Percentiles rank a stretch among this genome's conserved stretches.
phyloP scores from a whole-genome alignment of 2,329 filamentous ascomycete species.

The Gnomoniopsis sp. region DNA sequence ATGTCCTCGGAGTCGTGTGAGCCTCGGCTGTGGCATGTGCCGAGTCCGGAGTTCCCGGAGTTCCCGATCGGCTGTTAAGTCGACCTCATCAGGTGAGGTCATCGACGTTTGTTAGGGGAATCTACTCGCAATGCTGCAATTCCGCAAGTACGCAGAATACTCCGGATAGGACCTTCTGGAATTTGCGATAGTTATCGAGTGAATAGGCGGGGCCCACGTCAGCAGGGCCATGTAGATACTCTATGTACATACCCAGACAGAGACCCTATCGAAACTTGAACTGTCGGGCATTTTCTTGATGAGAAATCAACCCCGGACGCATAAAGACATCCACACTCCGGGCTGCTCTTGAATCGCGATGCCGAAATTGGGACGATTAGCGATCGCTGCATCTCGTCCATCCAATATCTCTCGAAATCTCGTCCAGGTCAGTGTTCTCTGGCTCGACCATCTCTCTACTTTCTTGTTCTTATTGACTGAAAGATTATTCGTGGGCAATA shows the following conservation, averaged over 20 bases:
- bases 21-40: too few species aligned
- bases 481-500: background rate
- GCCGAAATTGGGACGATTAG: background rate
- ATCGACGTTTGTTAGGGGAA: background rate
- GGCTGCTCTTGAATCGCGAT: background rate
- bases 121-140: background rate
- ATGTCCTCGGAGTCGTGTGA: too few species aligned
- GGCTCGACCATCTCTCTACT: background rate
- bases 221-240: too few species aligned
- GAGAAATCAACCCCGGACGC: background rate
- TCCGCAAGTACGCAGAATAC: background rate
- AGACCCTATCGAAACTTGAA: background rate
- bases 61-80: too few species aligned
- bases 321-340: background rate
- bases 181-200: too few species aligned
- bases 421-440: background rate
- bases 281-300: background rate
- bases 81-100: too few species aligned
- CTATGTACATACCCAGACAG: background rate
- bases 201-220: background rate
- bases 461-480: background rate
- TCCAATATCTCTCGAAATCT: background rate
- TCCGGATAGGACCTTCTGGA: background rate
- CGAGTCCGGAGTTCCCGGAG: too few species aligned
- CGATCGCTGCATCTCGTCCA: background rate